These are phyloP conservation scores for Boletus rex-veris DNA, from an alignment of 768 basidiomycete genomes.

Conservation along the genomic window DNA sequence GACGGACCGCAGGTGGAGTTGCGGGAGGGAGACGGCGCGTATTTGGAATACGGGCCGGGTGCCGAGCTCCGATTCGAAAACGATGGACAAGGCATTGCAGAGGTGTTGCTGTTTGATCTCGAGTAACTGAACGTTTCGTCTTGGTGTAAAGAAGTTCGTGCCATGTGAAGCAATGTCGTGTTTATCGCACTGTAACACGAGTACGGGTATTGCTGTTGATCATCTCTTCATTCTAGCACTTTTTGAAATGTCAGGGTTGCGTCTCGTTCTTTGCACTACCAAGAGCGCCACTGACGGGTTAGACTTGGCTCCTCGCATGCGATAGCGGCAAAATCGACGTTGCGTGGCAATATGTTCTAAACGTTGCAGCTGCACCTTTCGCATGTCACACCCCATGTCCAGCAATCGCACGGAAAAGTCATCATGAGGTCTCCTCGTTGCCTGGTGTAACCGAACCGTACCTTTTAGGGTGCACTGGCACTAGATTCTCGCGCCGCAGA, in stretches of 20 bases:
- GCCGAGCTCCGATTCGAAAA: constrained; percentile 51
- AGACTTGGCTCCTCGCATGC: not conserved
- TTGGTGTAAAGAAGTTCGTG: not conserved
- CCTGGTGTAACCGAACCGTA: no score
- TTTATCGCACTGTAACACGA: not conserved
- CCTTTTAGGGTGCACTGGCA: not conserved
- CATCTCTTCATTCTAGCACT: constrained; percentile 7
- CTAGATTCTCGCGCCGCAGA: no score
- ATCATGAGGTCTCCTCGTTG: no score
- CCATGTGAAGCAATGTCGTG: not conserved
- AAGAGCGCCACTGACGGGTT: not conserved
- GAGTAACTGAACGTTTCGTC: constrained; percentile 33
- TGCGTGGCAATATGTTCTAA: no score
- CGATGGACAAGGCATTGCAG: constrained; percentile 59
- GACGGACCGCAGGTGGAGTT: constrained; percentile 48
- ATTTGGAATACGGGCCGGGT: constrained; percentile 48
- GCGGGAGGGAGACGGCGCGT: constrained; percentile 87
- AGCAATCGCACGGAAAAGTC: no score
- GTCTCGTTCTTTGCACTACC: not conserved
- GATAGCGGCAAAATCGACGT: not conserved
- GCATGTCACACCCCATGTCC: no score
- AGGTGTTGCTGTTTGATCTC: constrained; percentile 80
- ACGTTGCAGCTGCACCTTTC: no score
- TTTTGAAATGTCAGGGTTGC: not conserved
- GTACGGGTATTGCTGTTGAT: not conserved